These are phyloP conservation scores for Thelonectria rubi DNA, from an alignment of 2,329 filamentous ascomycete genomes.

Conservation along the genomic window DNA sequence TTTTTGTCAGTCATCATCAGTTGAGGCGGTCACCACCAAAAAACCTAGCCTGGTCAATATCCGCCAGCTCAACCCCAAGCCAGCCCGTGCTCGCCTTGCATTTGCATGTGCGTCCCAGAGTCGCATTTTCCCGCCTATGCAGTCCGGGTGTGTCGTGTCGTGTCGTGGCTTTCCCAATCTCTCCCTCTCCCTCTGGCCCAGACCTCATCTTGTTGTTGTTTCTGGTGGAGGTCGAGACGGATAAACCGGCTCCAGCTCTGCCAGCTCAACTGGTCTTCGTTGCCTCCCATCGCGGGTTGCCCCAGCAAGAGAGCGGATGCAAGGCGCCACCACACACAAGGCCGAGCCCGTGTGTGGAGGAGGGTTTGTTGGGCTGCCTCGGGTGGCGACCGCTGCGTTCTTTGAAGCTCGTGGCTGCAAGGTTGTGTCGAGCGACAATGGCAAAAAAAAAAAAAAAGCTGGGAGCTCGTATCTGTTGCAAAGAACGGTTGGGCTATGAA, in stretches of 20 bases:
- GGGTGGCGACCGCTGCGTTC: background rate
- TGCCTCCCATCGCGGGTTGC: background rate
- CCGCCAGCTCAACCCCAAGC: background rate
- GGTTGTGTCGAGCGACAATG: background rate
- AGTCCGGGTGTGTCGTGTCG: background rate
- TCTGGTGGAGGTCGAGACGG: background rate
- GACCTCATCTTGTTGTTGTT: background rate
- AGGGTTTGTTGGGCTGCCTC: background rate
- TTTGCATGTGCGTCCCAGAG: background rate
- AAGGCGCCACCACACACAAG: background rate
- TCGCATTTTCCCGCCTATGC: background rate
- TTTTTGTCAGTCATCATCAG: background rate
- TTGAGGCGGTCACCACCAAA: background rate
- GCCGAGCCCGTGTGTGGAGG: background rate
- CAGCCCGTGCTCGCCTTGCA: background rate
- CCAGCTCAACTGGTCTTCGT: background rate
- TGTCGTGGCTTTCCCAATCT: background rate
- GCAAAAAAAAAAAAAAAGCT: too few relatives aligned
- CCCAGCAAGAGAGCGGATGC: background rate
- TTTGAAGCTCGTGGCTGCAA: too few relatives aligned
- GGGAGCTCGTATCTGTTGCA: background rate
- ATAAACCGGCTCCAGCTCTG: background rate
- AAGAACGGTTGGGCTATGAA: background rate
- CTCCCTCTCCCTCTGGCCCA: background rate
- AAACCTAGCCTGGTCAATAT: background rate